phyloP scores from a whole-genome alignment of 208 protist genomes.

The Lotmaria passim region DNA sequence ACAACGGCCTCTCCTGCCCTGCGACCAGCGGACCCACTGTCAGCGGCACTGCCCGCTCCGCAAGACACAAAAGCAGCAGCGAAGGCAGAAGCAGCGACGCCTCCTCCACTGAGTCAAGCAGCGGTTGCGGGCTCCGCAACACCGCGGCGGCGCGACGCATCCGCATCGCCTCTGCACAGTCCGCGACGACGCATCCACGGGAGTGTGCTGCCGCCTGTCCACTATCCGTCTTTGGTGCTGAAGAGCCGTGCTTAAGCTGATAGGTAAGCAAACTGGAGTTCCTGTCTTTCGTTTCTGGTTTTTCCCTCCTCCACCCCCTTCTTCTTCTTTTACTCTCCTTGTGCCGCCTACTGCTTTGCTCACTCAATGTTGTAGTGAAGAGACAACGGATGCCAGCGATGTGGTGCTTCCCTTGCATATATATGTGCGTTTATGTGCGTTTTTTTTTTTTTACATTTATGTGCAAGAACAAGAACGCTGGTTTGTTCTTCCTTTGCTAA shows the following conservation, averaged over 20 bases:
- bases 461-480: not conserved
- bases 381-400: too few species aligned
- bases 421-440: constrained; percentile 1
- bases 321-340: not conserved
- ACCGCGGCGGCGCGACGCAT: not conserved
- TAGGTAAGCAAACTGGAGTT: not conserved
- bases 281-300: not conserved
- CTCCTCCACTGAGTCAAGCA: not conserved
- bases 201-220: constrained; percentile 31
- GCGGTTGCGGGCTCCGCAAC: not conserved
- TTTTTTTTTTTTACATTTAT: not conserved
- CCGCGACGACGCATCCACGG: constrained; percentile 16
- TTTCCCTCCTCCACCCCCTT: not conserved
- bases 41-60: not conserved
- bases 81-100: not conserved
- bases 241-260: not conserved
- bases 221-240: constrained; percentile 26
- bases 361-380: too few species aligned
- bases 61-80: not conserved
- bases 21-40: not conserved
- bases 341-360: too few species aligned
- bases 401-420: not conserved
- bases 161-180: not conserved
- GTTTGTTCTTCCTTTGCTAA: too few species aligned
- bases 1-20: not conserved